Conservation (phyloP, 2,329 filamentous ascomycete species). For the Paecilomyces sp. region DNA sequence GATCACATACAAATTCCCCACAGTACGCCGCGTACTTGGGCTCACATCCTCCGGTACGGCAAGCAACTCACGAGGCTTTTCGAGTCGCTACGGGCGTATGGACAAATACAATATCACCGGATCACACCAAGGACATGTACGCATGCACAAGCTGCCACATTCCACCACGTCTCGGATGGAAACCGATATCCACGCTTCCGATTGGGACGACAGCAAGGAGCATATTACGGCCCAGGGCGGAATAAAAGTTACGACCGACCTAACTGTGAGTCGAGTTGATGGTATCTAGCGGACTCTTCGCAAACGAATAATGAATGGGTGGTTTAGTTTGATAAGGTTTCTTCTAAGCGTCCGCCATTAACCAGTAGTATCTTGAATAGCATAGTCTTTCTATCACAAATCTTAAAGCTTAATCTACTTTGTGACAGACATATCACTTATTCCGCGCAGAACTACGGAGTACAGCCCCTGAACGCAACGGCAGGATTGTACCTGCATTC, state of each 20-base stretch:
- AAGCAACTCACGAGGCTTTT: constrained; percentile 9
- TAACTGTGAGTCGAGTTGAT: neutral
- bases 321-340: neutral
- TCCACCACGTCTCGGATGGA: constrained; percentile 2
- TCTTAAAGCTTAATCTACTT: neutral
- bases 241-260: constrained; percentile 3
- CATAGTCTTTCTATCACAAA: neutral
- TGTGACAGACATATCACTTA: neutral
- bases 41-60: constrained; percentile 6
- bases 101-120: constrained; percentile 3
- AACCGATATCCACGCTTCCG: constrained; percentile 1
- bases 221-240: neutral
- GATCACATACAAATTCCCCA: constrained; percentile 9
- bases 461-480: neutral
- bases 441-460: neutral
- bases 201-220: neutral
- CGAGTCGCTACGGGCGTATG: constrained; percentile 7
- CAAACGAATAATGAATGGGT: neutral
- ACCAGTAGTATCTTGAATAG: neutral
- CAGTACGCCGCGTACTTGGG: constrained; percentile 6
- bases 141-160: neutral
- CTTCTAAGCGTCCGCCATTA: neutral
- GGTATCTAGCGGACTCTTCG: neutral
- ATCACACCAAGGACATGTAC: neutral
- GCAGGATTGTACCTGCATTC: neutral